These are phyloP conservation scores for Panicum miliaceum DNA, from an alignment of 176 grass and related monocot species.

Conservation along the genomic window DNA sequence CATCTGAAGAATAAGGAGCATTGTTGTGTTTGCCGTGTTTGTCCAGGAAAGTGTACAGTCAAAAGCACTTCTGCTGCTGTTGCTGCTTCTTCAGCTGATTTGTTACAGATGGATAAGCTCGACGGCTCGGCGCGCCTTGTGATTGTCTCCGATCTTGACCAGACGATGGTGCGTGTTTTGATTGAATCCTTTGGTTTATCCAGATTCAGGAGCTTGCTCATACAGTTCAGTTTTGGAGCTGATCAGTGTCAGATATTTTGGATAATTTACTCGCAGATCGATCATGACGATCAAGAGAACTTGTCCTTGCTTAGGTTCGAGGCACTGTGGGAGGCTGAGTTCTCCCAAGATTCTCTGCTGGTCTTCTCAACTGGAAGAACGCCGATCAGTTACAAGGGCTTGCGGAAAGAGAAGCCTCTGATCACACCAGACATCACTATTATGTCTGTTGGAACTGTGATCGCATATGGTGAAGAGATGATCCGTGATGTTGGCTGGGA, in stretches of 20 bases:
- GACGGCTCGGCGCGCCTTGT: conserved; percentile 65
- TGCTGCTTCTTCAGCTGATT: conserved; percentile 3
- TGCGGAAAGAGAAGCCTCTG: conserved; percentile 81
- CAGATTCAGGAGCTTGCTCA: not conserved
- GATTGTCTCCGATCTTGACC: conserved; percentile 87
- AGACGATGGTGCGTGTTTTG: conserved; percentile 62
- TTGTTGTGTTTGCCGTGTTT: conserved; percentile 32
- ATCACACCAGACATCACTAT: conserved; percentile 89
- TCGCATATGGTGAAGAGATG: conserved; percentile 88
- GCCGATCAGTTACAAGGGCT: conserved; percentile 66
- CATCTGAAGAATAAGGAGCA: not conserved
- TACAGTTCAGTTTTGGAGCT: not conserved
- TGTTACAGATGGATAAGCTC: conserved; percentile 67
- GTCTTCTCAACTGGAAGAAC: conserved; percentile 92
- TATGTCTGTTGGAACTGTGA: conserved; percentile 94
- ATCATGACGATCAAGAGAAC: conserved; percentile 75
- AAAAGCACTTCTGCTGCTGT: not conserved
- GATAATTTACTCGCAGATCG: conserved; percentile 55
- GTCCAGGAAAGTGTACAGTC: conserved; percentile 28
- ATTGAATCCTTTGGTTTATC: not conserved
- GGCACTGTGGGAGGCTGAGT: conserved; percentile 74
- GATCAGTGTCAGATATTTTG: not conserved
- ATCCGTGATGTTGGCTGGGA: conserved; percentile 81
- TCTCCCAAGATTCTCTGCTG: conserved; percentile 71
- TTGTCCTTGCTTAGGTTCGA: conserved; percentile 75